A percentile compares a stretch with the other conserved stretches of the same genome.
These are phyloP conservation scores for Vaccinium corymbosum DNA, from an alignment of 148 eudicot genomes.

Conservation along the genomic window DNA sequence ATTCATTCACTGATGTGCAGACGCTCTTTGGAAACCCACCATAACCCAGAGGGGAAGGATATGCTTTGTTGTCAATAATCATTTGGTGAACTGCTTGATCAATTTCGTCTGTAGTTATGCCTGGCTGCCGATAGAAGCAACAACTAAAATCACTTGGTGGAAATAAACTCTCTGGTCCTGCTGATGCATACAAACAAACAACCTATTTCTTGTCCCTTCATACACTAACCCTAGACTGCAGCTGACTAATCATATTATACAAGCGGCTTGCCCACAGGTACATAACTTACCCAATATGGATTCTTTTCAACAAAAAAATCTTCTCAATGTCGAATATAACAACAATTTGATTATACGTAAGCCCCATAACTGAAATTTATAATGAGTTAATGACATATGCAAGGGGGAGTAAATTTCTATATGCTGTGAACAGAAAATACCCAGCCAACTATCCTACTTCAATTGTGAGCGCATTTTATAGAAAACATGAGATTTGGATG, in stretches of 20 bases:
- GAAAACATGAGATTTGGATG: not conserved
- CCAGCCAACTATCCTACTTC: not conserved
- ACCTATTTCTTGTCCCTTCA: constrained; percentile 1
- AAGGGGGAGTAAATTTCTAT: not conserved
- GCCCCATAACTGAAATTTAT: not conserved
- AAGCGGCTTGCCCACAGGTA: not conserved
- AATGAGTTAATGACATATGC: not conserved
- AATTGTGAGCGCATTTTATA: not conserved
- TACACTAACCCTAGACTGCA: not conserved
- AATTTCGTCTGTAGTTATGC: constrained; percentile 86
- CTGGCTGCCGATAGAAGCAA: constrained; percentile 76
- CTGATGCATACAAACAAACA: not conserved
- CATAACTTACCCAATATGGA: not conserved
- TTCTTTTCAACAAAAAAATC: not conserved
- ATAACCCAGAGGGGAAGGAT: constrained; percentile 98
- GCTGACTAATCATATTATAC: not conserved
- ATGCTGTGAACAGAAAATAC: not conserved
- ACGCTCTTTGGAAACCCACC: constrained; percentile 99
- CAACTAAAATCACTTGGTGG: not conserved
- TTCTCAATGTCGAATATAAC: not conserved
- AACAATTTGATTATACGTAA: not conserved
- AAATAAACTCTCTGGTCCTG: not conserved
- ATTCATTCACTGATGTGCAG: constrained; percentile 94
- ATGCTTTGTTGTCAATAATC: constrained; percentile 94
- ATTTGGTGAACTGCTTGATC: constrained; percentile 98